phyloP scores from a whole-genome alignment of 169 alveolate species.

The Eimeria maxima region DNA sequence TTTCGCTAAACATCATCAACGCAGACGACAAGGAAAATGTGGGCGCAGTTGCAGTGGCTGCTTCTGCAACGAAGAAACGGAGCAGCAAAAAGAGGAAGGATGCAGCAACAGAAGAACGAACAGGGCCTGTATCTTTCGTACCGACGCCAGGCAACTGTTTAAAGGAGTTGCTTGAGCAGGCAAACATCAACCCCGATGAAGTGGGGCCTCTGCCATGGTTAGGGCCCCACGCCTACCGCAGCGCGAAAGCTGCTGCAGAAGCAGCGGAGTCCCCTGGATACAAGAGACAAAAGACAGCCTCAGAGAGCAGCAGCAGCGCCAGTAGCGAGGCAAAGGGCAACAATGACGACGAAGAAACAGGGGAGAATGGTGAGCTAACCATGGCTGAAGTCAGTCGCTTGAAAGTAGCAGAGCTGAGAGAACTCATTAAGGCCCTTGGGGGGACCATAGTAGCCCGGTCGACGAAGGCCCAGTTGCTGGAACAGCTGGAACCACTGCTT shows the following conservation, averaged over 20 bases:
- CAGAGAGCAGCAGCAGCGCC: slow-evolving; percentile 40
- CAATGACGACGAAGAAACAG: slow-evolving; percentile 56
- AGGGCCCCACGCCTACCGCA: slow-evolving; percentile 77
- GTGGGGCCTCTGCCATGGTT: slow-evolving; percentile 76
- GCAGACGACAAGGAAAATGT: slow-evolving; percentile 58
- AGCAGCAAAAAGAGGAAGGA: slow-evolving; percentile 76
- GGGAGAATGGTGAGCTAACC: slow-evolving; percentile 38
- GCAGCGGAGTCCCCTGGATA: not conserved
- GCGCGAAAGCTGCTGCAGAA: slow-evolving; percentile 43
- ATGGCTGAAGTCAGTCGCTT: slow-evolving; percentile 27
- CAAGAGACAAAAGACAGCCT: slow-evolving; percentile 49
- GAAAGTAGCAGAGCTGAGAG: slow-evolving; percentile 75
- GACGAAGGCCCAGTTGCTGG: slow-evolving; percentile 63
- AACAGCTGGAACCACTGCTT: slow-evolving; percentile 62
- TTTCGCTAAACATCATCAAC: slow-evolving; percentile 87
- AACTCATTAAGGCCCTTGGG: slow-evolving; percentile 53
- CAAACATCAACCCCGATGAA: slow-evolving; percentile 78
- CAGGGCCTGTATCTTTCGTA: slow-evolving; percentile 84
- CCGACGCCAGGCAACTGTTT: slow-evolving; percentile 87
- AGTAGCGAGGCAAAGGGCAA: slow-evolving; percentile 65
- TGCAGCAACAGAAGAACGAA: slow-evolving; percentile 55
- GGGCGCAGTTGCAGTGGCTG: not conserved
- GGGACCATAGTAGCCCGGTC: slow-evolving; percentile 13
- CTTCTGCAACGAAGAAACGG: slow-evolving; percentile 44
- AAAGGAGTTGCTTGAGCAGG: slow-evolving; percentile 85